Evolutionary conservation across 2,329 filamentous ascomycete species (phyloP), one percentile per base, ranked within the genome.

Genomic region (Pestalotiopsis sp.): DNA sequence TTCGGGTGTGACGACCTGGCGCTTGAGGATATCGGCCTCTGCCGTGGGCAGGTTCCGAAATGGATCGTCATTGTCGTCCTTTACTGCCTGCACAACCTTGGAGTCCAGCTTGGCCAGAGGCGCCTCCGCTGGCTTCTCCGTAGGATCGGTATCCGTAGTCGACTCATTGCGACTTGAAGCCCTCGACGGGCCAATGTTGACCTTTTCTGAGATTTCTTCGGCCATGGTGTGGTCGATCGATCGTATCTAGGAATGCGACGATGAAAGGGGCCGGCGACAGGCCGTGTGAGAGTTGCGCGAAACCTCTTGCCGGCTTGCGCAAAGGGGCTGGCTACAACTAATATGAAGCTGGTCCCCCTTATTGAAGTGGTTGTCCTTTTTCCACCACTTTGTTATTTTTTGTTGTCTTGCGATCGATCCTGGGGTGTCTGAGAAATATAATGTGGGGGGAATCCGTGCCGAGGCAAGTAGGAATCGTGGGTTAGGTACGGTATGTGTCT

Each of bases 21-120:
- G 84, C 77, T 86, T 90, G 70, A 96, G 81, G 67, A 95, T 87
- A 23, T 86, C 83, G 66, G 87, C 90, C 79, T 95, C 91, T 69
- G 91, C 77, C 9, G 86, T 79, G 1, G 91, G 87, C 3, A 95
- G 83, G 77, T 93, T 88, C 31, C 82, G 82, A 75, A 89, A 90
- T 3, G 87, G 82, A 74, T 90, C 87, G 38, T 85, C 82, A 66
- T 87, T 83, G 3, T 82, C 75, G 56, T 84, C 83, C 20, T 81
- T 77, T 12, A 77, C 69, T 13, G 77, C 74, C 60, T 75, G 73
- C 7, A 77, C 69, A n/a, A 81, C 78, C 65, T 82, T 80, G 61
- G 83, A 84, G 71, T 86, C 84, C 69, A 79, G 79, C 76, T 84
- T 84, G 69, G 79, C 75, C 49, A 85, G 72, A 66, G 31, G 67